phyloP scores from a whole-genome alignment of 108 stramenopile species.

The Mayamaea pseudoterrestris region DNA sequence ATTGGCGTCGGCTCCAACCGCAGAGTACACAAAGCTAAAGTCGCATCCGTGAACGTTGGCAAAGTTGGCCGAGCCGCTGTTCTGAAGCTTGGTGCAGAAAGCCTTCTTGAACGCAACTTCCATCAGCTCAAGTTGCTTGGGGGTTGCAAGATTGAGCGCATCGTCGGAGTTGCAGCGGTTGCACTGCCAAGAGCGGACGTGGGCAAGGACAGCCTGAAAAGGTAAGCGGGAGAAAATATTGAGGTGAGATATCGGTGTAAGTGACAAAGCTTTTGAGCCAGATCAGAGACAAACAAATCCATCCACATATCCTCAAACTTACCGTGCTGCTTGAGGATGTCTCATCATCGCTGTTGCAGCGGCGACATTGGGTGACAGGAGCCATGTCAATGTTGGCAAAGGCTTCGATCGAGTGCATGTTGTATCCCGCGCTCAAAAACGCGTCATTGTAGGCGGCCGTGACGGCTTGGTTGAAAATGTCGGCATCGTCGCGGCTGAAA shows the following conservation, averaged over 20 bases:
- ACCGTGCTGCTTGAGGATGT: background rate
- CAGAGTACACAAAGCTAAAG: background rate
- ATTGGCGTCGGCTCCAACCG: too few species aligned
- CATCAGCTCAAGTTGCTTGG: background rate
- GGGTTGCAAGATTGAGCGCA: background rate
- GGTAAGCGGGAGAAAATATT: too few species aligned
- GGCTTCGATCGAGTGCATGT: background rate
- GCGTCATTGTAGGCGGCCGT: background rate
- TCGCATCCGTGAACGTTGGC: background rate
- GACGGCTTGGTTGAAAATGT: background rate
- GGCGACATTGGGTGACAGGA: background rate
- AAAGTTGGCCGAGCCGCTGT: conserved; percentile 4
- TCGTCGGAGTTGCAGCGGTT: conserved; percentile 1
- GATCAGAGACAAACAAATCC: background rate
- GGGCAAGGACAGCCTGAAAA: too few species aligned
- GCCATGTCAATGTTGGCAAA: background rate
- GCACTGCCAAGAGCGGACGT: too few species aligned
- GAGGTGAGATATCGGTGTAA: too few species aligned
- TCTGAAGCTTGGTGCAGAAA: background rate
- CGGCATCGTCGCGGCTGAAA: background rate
- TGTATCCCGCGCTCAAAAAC: background rate
- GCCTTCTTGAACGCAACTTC: background rate
- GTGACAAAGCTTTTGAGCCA: background rate
- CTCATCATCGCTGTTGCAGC: background rate
- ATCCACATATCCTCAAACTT: background rate